Evolutionary conservation across 176 grass and related monocot genomes (phyloP), one percentile per base, ranked within the genome.

Genomic region (Carex parvula): DNA sequence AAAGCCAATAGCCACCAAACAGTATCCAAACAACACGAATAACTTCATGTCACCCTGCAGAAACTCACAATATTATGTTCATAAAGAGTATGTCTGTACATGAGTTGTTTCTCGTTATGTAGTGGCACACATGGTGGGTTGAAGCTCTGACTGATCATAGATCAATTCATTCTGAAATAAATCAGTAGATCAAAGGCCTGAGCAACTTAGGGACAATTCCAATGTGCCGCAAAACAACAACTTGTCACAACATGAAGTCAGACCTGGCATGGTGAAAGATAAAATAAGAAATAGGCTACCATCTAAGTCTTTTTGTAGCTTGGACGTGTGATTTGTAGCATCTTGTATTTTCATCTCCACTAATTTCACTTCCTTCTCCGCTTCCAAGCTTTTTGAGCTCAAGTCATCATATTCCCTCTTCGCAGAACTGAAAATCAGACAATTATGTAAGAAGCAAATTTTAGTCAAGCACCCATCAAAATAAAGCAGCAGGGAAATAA

Each of bases 341-440:
- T 88, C 90, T 65, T 83, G 80, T 80, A 91, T 86, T 90, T 98
- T 98, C 87, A 91, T 94, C 39, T 90, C 86, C 8, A 72, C 86
- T 63, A 98, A 84, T 93, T 94, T 98, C 78, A 91, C 63, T 59
- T 91, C 89, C 61, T 98, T 91, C 73, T 93, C 95, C 42, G 92
- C 90, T 89, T 98, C 90, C 57, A 84, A 82, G 44, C 87, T 91
- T 90, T 98, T 98, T 76, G 87, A 91, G 88, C 89, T 94, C 85
- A 93, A 84, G 67, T 88, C 95, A 84, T 91, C 87, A 85, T 88
- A 93, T 56, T 98, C 95, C 32, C 86, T 91, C 30, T 92, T 92
- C 85, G 86, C 54, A 87, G 89, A 91, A 78, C 95, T 97, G 79
- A 84, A 72, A 84, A 48, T 8, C 10, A 72, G 15, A 55, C 44